Percentiles rank a stretch among this genome's conserved stretches.
These are phyloP conservation scores for Aspergillus felis DNA, from an alignment of 2,329 filamentous ascomycete species.

Conservation along the genomic window DNA sequence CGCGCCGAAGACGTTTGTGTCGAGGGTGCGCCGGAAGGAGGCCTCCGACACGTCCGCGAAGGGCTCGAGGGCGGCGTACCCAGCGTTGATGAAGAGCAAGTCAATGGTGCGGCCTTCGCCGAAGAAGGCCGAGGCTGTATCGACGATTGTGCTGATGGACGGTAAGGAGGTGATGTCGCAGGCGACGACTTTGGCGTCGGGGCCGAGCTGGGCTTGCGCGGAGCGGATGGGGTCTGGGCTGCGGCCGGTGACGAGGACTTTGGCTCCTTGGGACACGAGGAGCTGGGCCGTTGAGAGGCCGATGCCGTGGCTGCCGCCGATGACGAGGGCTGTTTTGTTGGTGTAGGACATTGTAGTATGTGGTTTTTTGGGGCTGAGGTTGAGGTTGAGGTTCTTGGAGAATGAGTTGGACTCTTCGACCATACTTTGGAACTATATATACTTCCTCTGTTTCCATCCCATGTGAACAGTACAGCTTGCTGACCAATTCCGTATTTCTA, in stretches of 20 bases:
- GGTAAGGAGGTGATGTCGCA: slow-evolving; percentile 5
- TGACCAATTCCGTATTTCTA: not conserved
- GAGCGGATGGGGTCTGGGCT: slow-evolving; percentile 3
- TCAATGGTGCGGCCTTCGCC: not conserved
- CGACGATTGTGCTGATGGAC: not conserved
- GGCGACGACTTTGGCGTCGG: slow-evolving; percentile 1
- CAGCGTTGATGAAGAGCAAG: slow-evolving; percentile 10
- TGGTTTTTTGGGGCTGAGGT: no score
- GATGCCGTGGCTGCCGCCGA: slow-evolving; percentile 13
- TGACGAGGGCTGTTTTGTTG: slow-evolving; percentile 5
- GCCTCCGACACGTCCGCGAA: slow-evolving; percentile 2
- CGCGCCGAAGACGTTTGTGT: slow-evolving; percentile 10
- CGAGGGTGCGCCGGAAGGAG: slow-evolving; percentile 5
- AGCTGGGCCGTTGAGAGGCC: slow-evolving; percentile 10
- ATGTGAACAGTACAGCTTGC: not conserved
- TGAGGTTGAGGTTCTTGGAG: no score
- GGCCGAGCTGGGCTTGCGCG: slow-evolving; percentile 1
- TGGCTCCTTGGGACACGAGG: slow-evolving; percentile 1
- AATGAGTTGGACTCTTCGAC: not conserved
- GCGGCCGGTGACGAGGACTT: slow-evolving; percentile 12
- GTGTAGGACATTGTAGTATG: not conserved
- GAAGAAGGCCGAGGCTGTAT: slow-evolving; percentile 1
- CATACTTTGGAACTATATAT: not conserved
- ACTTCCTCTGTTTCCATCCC: not conserved
- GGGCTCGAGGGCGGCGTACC: slow-evolving; percentile 9